phyloP scores from a whole-genome alignment of 2,329 filamentous ascomycete species.

The Fusarium praegraminearum region DNA sequence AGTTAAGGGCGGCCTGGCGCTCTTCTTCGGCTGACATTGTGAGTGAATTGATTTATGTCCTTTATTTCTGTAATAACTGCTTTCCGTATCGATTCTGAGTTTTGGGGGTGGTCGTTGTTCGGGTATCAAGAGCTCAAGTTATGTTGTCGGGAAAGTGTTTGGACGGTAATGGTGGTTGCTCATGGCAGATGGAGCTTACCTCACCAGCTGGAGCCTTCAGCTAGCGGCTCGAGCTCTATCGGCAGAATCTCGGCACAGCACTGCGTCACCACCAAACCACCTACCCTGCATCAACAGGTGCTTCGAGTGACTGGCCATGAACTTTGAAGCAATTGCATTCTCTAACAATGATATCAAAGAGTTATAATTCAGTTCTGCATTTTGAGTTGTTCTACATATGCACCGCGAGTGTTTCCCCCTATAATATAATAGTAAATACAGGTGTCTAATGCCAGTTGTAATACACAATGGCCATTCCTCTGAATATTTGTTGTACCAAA shows the following conservation, averaged over 20 bases:
- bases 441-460: not conserved
- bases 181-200: conserved; percentile 55
- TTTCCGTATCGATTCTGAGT: not conserved
- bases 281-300: conserved; percentile 8
- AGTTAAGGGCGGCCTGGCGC: conserved; percentile 77
- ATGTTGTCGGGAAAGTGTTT: conserved; percentile 29
- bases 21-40: conserved; percentile 68
- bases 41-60: conserved; percentile 19
- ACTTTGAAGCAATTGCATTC: not conserved
- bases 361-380: not conserved
- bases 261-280: not conserved
- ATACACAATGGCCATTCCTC: not conserved
- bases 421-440: not conserved
- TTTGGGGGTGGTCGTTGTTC: conserved; percentile 2
- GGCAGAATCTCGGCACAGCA: conserved; percentile 50
- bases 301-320: not conserved
- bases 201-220: conserved; percentile 56
- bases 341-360: not conserved
- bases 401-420: not conserved
- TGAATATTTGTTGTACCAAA: not conserved
- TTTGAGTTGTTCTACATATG: not conserved
- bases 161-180: conserved; percentile 38
- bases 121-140: conserved; percentile 35
- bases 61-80: not conserved
- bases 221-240: conserved; percentile 43